Evolutionary conservation across 129 eudicot species (phyloP), one percentile per base, ranked within the genome.

Genomic region (Chrysanthemum makinoi): DNA sequence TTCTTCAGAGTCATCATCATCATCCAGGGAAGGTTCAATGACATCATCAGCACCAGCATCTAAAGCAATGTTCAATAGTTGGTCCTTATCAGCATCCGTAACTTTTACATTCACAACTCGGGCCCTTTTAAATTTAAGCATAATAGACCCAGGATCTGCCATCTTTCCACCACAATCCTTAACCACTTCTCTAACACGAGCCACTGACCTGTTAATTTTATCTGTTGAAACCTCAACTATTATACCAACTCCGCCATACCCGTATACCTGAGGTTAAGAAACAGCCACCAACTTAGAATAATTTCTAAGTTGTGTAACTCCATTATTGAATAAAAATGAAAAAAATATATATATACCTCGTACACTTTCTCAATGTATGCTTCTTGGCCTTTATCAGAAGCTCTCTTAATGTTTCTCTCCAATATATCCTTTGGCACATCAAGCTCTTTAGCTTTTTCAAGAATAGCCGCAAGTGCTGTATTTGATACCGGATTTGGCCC

Each of bases 41-140:
- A 94, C 89, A 84, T 94, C 99, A 46, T 94, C 99, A 72, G 99
- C 99, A 86, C 96, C 99, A 63, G 88, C 86, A 87, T 94, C 96
- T 73, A 94, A 85, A 69, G 99, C 95, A 80, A 94, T 68, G 15
- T 75, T 72, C 70, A 94, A 87, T 59, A 94, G 83, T 72, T 80
- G 86, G 64, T 94, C 97, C 73, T 51, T 87, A 68, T 94, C 96
- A 63, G 75, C 96, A 82, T 94, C 87, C 0, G 77, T 68, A 69
- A 70, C 89, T 79, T 87, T 86, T 65, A 94, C 77, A 70, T 77
- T 90, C 6, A 78, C 99, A 73, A 87, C 91, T 5, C 96, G 87
- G 64, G 97, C 97, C 68, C 97, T 96, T 72, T 74, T 77, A 52
- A 94, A 94, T 75, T 88, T 94, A 73, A 87, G 87, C 90, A 79